These are phyloP conservation scores for Lithocarpus polystachyus DNA, from an alignment of 306 rosid species.

Conservation along the genomic window DNA sequence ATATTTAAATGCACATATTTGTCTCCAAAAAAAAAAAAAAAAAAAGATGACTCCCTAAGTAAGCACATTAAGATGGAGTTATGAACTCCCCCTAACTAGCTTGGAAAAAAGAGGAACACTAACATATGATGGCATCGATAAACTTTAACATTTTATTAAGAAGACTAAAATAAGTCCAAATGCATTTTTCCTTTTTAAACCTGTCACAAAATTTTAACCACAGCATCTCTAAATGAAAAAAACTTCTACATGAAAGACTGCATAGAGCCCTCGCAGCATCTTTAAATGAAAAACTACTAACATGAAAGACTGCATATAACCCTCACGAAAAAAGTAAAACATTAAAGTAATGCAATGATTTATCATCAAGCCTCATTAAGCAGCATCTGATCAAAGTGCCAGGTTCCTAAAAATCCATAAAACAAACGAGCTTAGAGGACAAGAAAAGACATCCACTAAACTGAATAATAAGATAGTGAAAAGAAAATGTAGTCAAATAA, in stretches of 20 bases:
- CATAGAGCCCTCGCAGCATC: background rate
- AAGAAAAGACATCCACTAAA: too few species aligned
- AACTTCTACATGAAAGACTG: background rate
- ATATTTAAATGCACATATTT: too few species aligned
- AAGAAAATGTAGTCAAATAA: background rate
- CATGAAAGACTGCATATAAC: background rate
- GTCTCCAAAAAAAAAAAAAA: too few species aligned
- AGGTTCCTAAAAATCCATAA: conserved; percentile 58
- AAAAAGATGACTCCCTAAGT: too few species aligned
- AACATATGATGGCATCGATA: background rate
- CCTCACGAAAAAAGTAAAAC: conserved; percentile 4
- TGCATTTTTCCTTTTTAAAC: background rate
- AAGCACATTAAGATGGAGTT: too few species aligned
- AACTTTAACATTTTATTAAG: background rate
- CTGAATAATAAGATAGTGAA: background rate
- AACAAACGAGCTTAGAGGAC: background rate
- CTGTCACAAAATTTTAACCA: conserved; percentile 3
- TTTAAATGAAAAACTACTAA: background rate
- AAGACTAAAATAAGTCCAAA: background rate
- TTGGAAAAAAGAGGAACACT: too few species aligned
- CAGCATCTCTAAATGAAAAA: background rate
- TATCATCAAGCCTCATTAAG: conserved; percentile 41
- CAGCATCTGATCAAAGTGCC: conserved; percentile 93
- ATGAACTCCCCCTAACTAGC: too few species aligned
- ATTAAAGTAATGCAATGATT: background rate